Percentiles rank a stretch among this genome's conserved stretches.
phyloP scores from a whole-genome alignment of 257 asterid genomes.

The Nicotiana undulata region DNA sequence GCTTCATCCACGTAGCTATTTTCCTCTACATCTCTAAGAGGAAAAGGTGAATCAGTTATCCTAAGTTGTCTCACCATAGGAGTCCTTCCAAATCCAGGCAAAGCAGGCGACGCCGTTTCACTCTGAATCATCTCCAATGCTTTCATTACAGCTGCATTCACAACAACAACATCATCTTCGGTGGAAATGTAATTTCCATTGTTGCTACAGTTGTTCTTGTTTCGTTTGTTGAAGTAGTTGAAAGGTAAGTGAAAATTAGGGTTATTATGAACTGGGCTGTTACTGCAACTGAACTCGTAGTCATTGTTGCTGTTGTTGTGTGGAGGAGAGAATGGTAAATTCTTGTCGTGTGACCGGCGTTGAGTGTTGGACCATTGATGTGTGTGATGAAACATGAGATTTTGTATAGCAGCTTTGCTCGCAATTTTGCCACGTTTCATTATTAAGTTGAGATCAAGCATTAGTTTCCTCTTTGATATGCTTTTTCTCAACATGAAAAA shows the following conservation, averaged over 20 bases:
- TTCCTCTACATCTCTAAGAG: constrained; percentile 24
- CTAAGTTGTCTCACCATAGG: constrained; percentile 73
- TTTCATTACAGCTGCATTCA: constrained; percentile 14
- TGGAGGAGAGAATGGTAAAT: constrained; percentile 14
- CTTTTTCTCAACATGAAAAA: constrained; percentile 69
- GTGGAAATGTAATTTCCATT: background rate
- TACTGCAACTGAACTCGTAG: constrained; percentile 80
- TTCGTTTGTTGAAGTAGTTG: constrained; percentile 27
- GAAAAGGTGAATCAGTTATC: constrained; percentile 64
- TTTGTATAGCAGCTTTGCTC: constrained; percentile 67
- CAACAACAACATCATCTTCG: constrained; percentile 28
- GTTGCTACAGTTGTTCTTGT: constrained; percentile 9
- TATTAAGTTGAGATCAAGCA: constrained; percentile 55
- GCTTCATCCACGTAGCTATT: constrained; percentile 52
- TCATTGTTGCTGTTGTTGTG: constrained; percentile 7
- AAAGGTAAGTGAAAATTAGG: constrained; percentile 34
- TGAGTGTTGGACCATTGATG: constrained; percentile 5
- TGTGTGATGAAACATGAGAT: constrained; percentile 60
- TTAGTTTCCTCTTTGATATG: constrained; percentile 54
- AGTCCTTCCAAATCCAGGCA: constrained; percentile 63
- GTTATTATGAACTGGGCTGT: constrained; percentile 42
- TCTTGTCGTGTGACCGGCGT: constrained; percentile 23
- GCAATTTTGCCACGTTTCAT: constrained; percentile 78
- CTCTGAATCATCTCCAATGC: constrained; percentile 45
- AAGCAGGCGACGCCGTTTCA: constrained; percentile 59